Conservation (phyloP, 2,329 filamentous ascomycete genomes). For the Alternaria arbusti region DNA sequence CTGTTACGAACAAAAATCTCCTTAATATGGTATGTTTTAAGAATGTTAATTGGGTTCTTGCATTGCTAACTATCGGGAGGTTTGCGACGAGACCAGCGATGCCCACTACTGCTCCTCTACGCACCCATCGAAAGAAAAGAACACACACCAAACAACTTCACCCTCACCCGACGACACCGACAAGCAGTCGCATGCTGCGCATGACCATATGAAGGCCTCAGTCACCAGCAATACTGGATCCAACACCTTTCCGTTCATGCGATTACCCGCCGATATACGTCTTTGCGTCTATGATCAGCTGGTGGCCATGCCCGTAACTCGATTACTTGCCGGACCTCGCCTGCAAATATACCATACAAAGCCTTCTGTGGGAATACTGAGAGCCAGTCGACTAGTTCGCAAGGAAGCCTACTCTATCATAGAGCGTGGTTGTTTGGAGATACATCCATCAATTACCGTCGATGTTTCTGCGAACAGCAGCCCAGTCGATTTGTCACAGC, state of each 20-base stretch:
- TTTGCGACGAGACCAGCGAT: background rate
- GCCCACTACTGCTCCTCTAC: background rate
- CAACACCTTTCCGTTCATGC: background rate
- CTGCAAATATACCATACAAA: too few relatives aligned
- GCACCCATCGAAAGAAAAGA: background rate
- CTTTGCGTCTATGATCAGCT: background rate
- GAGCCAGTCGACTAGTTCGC: background rate
- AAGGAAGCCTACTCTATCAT: background rate
- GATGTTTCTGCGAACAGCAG: background rate
- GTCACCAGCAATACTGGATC: background rate
- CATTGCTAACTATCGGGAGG: background rate
- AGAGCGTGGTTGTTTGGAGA: background rate
- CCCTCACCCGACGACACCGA: background rate
- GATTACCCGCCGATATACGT: background rate
- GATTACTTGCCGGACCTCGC: background rate
- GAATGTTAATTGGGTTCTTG: background rate
- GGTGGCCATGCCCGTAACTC: background rate
- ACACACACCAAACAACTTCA: background rate
- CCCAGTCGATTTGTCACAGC: accelerated
- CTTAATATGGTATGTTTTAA: background rate
- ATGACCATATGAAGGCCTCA: background rate
- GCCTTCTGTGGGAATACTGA: background rate
- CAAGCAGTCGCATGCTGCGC: background rate
- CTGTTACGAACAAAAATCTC: background rate
- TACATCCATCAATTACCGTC: background rate